Evolutionary conservation across 73 alveolate species (phyloP).

Genomic region (Tetrahymena elliotti): DNA sequence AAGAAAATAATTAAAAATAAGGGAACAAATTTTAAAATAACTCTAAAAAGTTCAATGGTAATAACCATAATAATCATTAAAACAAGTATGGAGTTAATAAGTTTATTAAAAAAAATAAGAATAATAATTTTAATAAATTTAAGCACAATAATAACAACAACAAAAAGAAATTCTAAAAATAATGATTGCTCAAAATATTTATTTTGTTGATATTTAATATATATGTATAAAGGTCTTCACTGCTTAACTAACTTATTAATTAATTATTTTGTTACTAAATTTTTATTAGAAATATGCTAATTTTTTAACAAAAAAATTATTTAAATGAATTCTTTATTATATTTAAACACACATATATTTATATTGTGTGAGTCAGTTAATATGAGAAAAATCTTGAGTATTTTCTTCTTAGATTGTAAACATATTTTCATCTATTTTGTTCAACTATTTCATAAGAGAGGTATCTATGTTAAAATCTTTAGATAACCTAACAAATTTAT

Average conservation of each 20-base stretch:
- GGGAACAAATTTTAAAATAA: neutral
- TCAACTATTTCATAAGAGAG: neutral
- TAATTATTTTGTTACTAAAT: neutral
- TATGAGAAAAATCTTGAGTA: neutral
- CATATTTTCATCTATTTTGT: neutral
- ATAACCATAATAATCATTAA: neutral
- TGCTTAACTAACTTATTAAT: neutral
- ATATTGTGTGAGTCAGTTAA: neutral
- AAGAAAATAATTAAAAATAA: neutral
- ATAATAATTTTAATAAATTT: neutral
- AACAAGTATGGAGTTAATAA: neutral
- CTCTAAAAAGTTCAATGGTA: neutral
- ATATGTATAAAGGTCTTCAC: neutral
- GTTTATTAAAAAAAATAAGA: neutral
- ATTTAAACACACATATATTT: no score
- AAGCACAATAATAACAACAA: neutral
- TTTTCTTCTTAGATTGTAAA: neutral
- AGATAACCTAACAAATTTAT: neutral
- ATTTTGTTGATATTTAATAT: no score
- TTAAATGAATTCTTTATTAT: neutral
- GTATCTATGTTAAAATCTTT: neutral
- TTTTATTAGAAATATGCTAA: no score
- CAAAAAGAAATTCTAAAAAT: neutral
- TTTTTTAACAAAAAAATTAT: no score
- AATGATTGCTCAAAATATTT: neutral